Conservation (phyloP, 257 asterid species). For the Apocynum venetum region DNA sequence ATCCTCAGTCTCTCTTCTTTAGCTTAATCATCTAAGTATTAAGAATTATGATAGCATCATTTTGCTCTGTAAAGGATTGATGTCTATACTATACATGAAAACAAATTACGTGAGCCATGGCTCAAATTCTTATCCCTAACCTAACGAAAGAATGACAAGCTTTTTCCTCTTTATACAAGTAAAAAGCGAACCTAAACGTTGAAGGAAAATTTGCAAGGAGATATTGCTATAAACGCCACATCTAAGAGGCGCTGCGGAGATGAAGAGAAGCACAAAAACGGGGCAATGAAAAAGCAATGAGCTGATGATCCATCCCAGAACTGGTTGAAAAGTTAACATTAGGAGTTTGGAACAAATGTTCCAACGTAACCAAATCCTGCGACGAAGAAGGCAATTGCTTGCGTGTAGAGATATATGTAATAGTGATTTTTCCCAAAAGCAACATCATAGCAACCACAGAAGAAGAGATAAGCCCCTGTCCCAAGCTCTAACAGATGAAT, state of each 20-base stretch:
- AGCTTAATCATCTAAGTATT: neutral
- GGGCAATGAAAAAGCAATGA: constrained; percentile 2
- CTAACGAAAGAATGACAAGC: constrained; percentile 41
- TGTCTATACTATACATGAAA: constrained; percentile 30
- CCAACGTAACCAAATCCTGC: constrained; percentile 79
- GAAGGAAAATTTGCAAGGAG: constrained; percentile 20
- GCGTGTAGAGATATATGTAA: constrained; percentile 61
- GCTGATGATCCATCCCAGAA: no score
- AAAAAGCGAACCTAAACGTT: constrained; percentile 1
- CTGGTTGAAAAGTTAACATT: neutral
- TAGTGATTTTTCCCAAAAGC: constrained; percentile 56
- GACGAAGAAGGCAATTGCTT: constrained; percentile 65
- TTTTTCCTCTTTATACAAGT: constrained; percentile 37
- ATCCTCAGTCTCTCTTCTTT: constrained; percentile 4
- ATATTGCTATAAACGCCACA: constrained; percentile 18
- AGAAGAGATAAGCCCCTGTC: constrained; percentile 56
- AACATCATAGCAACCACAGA: constrained; percentile 74
- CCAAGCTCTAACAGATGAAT: constrained; percentile 64
- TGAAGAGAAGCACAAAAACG: constrained; percentile 1
- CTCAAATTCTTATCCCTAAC: constrained; percentile 45
- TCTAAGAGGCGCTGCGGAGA: neutral
- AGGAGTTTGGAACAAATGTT: constrained; percentile 54
- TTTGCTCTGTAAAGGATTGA: neutral
- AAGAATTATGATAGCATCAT: constrained; percentile 6
- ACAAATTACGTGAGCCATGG: constrained; percentile 37